Evolutionary conservation across 495 filamentous ascomycete genomes (phyloP).

Genomic region (Echria macrotheca): DNA sequence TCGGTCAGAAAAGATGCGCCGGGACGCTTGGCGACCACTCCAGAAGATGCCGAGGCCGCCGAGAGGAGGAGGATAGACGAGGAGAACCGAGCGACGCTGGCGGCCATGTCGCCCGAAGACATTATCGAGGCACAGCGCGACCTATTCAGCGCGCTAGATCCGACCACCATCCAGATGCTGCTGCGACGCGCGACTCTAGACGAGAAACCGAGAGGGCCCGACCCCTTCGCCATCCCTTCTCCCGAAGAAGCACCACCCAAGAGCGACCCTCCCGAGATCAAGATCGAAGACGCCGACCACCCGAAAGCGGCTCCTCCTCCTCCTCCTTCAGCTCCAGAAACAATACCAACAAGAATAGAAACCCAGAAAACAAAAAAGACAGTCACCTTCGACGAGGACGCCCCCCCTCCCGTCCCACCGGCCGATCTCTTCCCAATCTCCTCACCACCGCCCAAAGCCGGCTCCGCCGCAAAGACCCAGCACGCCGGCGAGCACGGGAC

Average conservation of each 20-base stretch:
- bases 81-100: slow-evolving; percentile 71
- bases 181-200: slow-evolving; percentile 76
- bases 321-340: slow-evolving; percentile 11
- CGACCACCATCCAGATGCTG: slow-evolving; percentile 67
- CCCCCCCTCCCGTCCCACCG: slow-evolving; percentile 16
- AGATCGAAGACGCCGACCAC: slow-evolving; percentile 19
- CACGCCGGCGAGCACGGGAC: slow-evolving; percentile 23
- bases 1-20: neutral
- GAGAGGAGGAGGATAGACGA: slow-evolving; percentile 69
- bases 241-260: slow-evolving; percentile 17
- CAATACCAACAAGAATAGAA: neutral
- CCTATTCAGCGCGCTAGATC: slow-evolving; percentile 61
- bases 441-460: slow-evolving; percentile 4
- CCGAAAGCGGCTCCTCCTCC: too few relatives aligned
- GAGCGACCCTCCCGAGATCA: slow-evolving; percentile 8
- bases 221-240: slow-evolving; percentile 29
- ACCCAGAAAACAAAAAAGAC: slow-evolving; percentile 23
- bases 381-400: slow-evolving; percentile 25
- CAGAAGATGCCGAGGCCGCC: slow-evolving; percentile 29
- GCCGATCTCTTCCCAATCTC: slow-evolving; percentile 23
- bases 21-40: neutral
- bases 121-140: slow-evolving; percentile 74
- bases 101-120: slow-evolving; percentile 73
- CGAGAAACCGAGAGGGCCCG: slow-evolving; percentile 36
- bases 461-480: slow-evolving; percentile 23